Conservation (phyloP, 2,329 filamentous ascomycete species). For the Colletotrichum sp. region DNA sequence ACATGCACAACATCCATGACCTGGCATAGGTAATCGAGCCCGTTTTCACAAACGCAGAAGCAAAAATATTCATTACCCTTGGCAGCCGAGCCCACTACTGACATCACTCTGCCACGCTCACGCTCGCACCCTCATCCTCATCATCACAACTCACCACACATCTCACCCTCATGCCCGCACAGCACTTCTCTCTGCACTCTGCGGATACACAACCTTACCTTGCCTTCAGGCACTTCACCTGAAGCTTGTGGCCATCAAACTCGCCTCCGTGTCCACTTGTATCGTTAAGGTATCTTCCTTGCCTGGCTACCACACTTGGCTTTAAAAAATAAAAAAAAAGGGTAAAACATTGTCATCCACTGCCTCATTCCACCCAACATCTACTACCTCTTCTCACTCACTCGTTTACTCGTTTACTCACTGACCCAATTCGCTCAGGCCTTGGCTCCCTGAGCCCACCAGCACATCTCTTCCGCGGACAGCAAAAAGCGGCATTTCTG, state of each 20-base stretch:
- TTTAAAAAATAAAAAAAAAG: neutral
- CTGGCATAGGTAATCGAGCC: neutral
- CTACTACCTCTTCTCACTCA: neutral
- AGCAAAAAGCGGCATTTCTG: neutral
- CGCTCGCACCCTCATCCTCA: neutral
- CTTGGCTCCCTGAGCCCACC: neutral
- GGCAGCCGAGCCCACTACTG: constrained; percentile 5
- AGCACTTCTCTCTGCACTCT: neutral
- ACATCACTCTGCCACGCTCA: constrained; percentile 6
- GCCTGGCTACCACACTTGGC: neutral
- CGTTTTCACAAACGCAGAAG: neutral
- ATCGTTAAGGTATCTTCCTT: neutral
- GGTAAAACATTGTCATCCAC: neutral
- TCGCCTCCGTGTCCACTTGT: neutral
- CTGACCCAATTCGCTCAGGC: neutral
- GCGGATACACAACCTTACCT: neutral
- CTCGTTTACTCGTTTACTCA: neutral
- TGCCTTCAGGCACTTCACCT: neutral
- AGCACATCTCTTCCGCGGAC: neutral
- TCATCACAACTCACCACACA: neutral
- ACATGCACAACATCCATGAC: neutral
- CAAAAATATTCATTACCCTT: neutral
- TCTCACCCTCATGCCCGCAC: neutral
- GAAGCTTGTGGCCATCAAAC: neutral
- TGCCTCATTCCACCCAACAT: neutral